Evolutionary conservation across 257 asterid species (phyloP), one percentile per base, ranked within the genome.

Genomic region (Misopates orontium): DNA sequence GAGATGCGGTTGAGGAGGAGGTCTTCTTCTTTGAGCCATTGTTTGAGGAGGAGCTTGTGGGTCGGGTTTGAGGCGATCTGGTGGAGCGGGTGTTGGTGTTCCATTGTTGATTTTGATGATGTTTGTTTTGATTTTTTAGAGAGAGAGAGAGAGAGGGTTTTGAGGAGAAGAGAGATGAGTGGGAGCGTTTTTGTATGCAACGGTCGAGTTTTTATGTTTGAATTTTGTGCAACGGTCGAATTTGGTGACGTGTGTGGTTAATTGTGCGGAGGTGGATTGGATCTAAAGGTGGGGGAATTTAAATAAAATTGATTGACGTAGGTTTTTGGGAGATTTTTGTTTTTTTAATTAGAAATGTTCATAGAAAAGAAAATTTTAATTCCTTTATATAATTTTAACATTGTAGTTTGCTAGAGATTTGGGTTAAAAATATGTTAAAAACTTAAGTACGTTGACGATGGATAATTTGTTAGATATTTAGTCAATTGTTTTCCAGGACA

Each of bases 1-100:
- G 95, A 71, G 80, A 84, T 84, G 3, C 97, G 85, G 74, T 78
- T 82, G 64, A 93, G 85, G 81, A 93, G 90, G 41, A 93, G 82
- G 54, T 90, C 95, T 62, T 90, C 87, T 74, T 93, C 97, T 61
- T 90, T 90, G 1, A 93, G 85, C 99, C 99, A 90, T 69, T 93
- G 97, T 72, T 93, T 93, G 19, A 93, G 87, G 65, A 89, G 97
- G 72, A 93, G 95, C 71, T 82, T 87, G 92, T 93, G 99, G 47
- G 90, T 87, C 18, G 97, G 95, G 48, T 77, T 79, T 24, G 68
- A 74, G 1, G 95, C 97, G 14, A 90, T 93, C 71, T 93, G 96
- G 77, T 86, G 95, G 75, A 93, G 92, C 15, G 95, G 95, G 70
- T 89, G 95, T 4, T 57, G 67, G 17, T 82, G 25, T 20, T 81